A percentile compares a stretch with the other conserved stretches of the same genome.
phyloP scores from a whole-genome alignment of 106 monocot genomes.

The Acorus gramineus region DNA sequence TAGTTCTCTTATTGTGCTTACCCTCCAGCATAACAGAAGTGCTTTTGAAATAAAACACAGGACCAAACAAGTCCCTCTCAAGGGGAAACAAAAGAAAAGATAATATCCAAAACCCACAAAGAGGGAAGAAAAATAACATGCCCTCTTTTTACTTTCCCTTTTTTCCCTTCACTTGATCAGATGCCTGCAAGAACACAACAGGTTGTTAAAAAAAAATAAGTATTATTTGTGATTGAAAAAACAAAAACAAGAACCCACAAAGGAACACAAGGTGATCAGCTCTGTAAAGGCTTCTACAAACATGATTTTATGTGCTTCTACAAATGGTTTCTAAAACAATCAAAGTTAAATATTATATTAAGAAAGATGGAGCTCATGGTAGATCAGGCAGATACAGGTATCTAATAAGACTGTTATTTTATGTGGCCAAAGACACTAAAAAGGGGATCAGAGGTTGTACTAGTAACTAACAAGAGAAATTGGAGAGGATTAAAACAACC shows the following conservation, averaged over 20 bases:
- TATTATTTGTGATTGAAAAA: background rate
- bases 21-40: constrained; percentile 67
- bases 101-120: background rate
- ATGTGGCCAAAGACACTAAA: constrained; percentile 24
- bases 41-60: constrained; percentile 6
- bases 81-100: background rate
- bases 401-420: constrained; percentile 33
- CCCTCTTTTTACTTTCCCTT: background rate
- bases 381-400: too few species aligned
- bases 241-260: background rate
- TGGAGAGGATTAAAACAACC: too few species aligned
- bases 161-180: constrained; percentile 20
- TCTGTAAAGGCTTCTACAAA: constrained; percentile 13
- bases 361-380: too few species aligned
- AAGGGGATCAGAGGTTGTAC: too few species aligned
- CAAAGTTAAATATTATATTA: too few species aligned
- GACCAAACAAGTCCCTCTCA: constrained; percentile 5
- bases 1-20: constrained; percentile 28
- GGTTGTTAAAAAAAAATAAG: background rate
- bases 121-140: too few species aligned
- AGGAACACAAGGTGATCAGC: background rate
- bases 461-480: too few species aligned
- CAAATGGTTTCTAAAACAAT: too few species aligned
- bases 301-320: too few species aligned
- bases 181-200: constrained; percentile 23